Percentiles rank a stretch among this genome's conserved stretches.
These are phyloP conservation scores for Perkinsus marinus DNA, from an alignment of 169 alveolate species.

Conservation along the genomic window DNA sequence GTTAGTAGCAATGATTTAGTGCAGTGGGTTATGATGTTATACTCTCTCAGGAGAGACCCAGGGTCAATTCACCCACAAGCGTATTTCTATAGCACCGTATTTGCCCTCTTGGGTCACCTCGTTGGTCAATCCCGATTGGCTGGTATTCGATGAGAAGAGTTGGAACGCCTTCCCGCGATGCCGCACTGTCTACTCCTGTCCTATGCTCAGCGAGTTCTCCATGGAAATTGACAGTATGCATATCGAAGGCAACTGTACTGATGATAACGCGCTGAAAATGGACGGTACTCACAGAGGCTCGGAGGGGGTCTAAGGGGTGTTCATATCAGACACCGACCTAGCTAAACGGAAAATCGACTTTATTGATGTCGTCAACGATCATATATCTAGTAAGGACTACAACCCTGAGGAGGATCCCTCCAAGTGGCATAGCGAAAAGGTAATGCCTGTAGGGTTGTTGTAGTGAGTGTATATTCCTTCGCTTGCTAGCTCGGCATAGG, in stretches of 20 bases:
- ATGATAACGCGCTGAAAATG: slow-evolving; percentile 13
- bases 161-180: slow-evolving; percentile 17
- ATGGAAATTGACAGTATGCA: slow-evolving; percentile 16
- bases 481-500: not conserved
- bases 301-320: not conserved
- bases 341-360: slow-evolving; percentile 8
- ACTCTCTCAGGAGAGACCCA: not conserved
- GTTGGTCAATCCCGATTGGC: slow-evolving; percentile 21
- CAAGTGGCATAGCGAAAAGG: slow-evolving; percentile 13
- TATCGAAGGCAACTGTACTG: slow-evolving; percentile 12
- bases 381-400: slow-evolving; percentile 9
- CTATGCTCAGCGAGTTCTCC: slow-evolving; percentile 18
- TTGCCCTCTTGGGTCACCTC: slow-evolving; percentile 24
- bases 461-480: not conserved
- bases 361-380: slow-evolving; percentile 26
- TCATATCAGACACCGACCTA: slow-evolving; percentile 5
- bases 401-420: slow-evolving; percentile 19
- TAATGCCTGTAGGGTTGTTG: not conserved
- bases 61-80: slow-evolving; percentile 16
- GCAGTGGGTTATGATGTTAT: not conserved
- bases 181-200: slow-evolving; percentile 5
- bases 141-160: slow-evolving; percentile 14
- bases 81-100: slow-evolving; percentile 3
- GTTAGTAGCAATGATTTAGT: no score
- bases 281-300: not conserved